phyloP scores from a whole-genome alignment of 2,329 filamentous ascomycete genomes.

The Colletotrichum tamarilloi region DNA sequence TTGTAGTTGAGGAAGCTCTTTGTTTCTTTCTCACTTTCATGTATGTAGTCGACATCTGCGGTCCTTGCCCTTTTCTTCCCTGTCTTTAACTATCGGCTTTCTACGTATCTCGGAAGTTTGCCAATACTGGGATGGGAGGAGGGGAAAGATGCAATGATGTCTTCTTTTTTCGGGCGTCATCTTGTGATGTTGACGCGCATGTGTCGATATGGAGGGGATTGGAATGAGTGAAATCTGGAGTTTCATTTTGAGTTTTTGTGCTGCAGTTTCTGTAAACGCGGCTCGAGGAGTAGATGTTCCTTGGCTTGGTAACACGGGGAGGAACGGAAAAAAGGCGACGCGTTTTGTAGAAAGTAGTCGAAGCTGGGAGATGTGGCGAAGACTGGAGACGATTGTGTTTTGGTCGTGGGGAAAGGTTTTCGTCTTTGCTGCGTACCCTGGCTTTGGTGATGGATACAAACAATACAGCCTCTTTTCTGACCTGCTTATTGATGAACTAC shows the following conservation, averaged over 20 bases:
- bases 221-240: not conserved
- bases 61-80: not conserved
- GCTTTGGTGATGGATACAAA: too few species aligned
- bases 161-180: not conserved
- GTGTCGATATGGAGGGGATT: not conserved
- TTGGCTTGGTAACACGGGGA: not conserved
- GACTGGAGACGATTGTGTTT: not conserved
- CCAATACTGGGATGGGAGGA: not conserved
- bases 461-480: too few species aligned
- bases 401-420: not conserved
- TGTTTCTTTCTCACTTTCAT: constrained; percentile 5
- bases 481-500: too few species aligned
- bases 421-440: not conserved
- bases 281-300: not conserved
- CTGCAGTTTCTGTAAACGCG: not conserved
- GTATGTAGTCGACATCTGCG: constrained; percentile 19
- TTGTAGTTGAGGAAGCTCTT: not conserved
- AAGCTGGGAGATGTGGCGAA: not conserved
- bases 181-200: not conserved
- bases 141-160: not conserved
- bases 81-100: not conserved
- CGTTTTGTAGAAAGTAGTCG: not conserved
- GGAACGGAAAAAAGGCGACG: not conserved
- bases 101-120: not conserved
- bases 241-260: not conserved